These are phyloP conservation scores for Didymella sp. DNA, from an alignment of 2,329 filamentous ascomycete genomes.

Conservation along the genomic window DNA sequence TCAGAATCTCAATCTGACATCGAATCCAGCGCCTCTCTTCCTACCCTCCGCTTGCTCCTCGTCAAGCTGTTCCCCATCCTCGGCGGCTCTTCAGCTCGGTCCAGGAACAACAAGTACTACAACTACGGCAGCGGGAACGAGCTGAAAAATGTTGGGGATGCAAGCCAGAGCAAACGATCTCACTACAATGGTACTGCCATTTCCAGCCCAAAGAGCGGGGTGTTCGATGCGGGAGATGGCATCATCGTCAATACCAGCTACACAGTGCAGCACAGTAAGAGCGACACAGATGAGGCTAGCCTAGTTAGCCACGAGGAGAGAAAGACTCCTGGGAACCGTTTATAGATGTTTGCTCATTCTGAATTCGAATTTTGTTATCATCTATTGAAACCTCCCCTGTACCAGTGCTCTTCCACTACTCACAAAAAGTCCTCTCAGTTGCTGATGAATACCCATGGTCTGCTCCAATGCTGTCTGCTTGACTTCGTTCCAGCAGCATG, in stretches of 20 bases:
- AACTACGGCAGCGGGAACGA: slow-evolving; percentile 37
- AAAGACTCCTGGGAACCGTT: background rate
- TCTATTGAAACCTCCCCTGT: background rate
- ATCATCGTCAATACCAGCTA: slow-evolving; percentile 32
- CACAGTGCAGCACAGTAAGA: slow-evolving; percentile 24
- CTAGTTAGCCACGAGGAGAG: slow-evolving; percentile 23
- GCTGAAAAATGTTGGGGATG: slow-evolving; percentile 19
- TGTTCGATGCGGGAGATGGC: slow-evolving; percentile 20
- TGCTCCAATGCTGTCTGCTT: background rate
- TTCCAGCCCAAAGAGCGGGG: slow-evolving; percentile 8
- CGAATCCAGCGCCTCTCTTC: slow-evolving; percentile 49
- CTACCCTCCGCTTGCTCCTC: slow-evolving; percentile 49
- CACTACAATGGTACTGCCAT: slow-evolving; percentile 13
- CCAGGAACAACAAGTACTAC: slow-evolving; percentile 32
- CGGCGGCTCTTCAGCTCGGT: slow-evolving; percentile 44
- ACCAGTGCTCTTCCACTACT: background rate
- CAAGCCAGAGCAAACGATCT: slow-evolving; percentile 20
- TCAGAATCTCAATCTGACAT: background rate
- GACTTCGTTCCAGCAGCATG: background rate
- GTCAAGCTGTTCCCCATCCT: slow-evolving; percentile 47
- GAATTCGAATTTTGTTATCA: background rate
- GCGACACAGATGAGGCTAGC: slow-evolving; percentile 30
- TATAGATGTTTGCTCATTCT: background rate
- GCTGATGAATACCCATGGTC: background rate
- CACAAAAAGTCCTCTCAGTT: no score